A percentile compares a stretch with the other conserved stretches of the same genome.
phyloP scores from a whole-genome alignment of 2,329 filamentous ascomycete species.

The Cytospora mali region DNA sequence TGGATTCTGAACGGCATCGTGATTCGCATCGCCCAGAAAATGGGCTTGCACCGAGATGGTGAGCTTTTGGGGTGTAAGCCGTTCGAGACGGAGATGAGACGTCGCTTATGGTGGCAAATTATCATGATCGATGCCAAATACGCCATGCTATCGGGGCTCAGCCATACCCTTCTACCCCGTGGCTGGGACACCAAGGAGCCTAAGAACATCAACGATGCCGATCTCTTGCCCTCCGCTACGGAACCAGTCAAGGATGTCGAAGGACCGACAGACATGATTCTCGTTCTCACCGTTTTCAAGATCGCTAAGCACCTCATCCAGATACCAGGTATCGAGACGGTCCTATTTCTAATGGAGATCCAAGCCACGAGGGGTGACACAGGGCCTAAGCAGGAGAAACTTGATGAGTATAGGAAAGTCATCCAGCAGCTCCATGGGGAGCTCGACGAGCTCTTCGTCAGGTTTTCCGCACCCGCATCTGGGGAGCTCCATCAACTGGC shows the following conservation, averaged over 20 bases:
- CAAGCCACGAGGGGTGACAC: conserved; percentile 34
- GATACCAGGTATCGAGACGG: conserved; percentile 51
- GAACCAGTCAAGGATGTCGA: conserved; percentile 55
- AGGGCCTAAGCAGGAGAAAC: conserved; percentile 36
- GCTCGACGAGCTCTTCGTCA: conserved; percentile 50
- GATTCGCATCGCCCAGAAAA: conserved; percentile 66
- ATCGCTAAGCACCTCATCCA: conserved; percentile 54
- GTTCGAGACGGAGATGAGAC: conserved; percentile 69
- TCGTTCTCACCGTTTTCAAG: conserved; percentile 54
- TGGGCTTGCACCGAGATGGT: conserved; percentile 68
- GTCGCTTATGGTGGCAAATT: conserved; percentile 69
- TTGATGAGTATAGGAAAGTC: conserved; percentile 47
- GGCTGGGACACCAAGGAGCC: conserved; percentile 60
- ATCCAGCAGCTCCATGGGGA: conserved; percentile 47
- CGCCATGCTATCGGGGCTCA: conserved; percentile 60
- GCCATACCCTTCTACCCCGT: conserved; percentile 53
- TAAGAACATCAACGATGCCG: conserved; percentile 60
- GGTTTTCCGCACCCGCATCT: conserved; percentile 54
- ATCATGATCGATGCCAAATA: conserved; percentile 60
- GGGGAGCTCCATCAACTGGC: conserved; percentile 57
- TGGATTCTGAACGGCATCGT: conserved; percentile 64
- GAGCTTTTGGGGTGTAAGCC: conserved; percentile 57
- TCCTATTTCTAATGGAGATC: conserved; percentile 50
- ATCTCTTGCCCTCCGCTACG: conserved; percentile 56
- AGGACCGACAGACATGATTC: conserved; percentile 64